phyloP scores from a whole-genome alignment of 2,329 filamentous ascomycete species.

The Pseudopithomyces chartarum region DNA sequence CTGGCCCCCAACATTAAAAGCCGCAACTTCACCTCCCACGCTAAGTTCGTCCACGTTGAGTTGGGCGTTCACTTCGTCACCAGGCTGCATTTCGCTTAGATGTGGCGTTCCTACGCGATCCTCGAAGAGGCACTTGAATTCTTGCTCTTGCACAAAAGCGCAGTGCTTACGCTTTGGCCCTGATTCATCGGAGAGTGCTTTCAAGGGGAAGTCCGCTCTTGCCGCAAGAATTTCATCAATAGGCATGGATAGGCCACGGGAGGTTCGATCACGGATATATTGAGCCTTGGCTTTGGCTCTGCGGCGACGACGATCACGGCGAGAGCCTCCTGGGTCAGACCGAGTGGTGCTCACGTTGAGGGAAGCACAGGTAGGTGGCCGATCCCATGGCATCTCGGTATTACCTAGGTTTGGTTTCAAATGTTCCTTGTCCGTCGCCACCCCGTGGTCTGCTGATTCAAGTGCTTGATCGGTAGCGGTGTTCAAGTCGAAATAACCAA shows the following conservation, averaged over 20 bases:
- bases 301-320: conserved; percentile 11
- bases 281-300: conserved; percentile 21
- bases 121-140: conserved; percentile 20
- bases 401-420: neutral
- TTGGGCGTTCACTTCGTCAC: conserved; percentile 17
- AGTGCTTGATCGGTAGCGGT: too few relatives aligned
- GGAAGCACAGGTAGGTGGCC: conserved; percentile 2
- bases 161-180: conserved; percentile 25
- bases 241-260: neutral
- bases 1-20: neutral
- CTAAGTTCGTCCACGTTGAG: conserved; percentile 13
- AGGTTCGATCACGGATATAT: conserved; percentile 15
- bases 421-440: neutral
- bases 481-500: too few relatives aligned
- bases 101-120: conserved; percentile 28
- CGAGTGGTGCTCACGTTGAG: neutral
- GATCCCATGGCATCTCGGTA: neutral
- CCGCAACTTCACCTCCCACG: conserved; percentile 11
- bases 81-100: conserved; percentile 24
- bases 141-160: conserved; percentile 28
- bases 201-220: neutral
- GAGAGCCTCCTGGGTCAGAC: conserved; percentile 4
- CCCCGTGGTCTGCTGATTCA: too few relatives aligned
- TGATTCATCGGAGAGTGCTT: neutral
- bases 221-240: neutral